Evolutionary conservation across 2,329 filamentous ascomycete species (phyloP).

Genomic region (Elsinoe arachidis): DNA sequence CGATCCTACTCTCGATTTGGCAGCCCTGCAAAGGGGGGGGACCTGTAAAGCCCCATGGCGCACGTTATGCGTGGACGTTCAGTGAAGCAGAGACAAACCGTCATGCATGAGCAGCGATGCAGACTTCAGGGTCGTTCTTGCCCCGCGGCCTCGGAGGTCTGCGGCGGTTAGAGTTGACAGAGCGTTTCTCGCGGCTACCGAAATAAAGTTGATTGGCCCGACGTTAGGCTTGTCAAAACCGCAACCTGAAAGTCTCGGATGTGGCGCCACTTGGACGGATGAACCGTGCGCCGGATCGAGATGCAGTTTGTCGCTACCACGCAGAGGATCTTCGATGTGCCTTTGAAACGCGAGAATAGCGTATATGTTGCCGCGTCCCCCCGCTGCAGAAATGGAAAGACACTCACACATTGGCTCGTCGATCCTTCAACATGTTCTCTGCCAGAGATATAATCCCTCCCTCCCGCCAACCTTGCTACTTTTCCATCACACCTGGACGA

Average conservation of each 20-base stretch:
- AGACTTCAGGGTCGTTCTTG: neutral
- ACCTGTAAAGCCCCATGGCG: too few relatives aligned
- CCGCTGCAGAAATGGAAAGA: neutral
- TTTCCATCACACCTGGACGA: conserved; percentile 10
- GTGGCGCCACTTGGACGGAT: conserved; percentile 3
- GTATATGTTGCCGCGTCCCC: conserved; percentile 3
- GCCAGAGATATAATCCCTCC: conserved; percentile 10
- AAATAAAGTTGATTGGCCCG: neutral
- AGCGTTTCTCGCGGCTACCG: conserved; percentile 1
- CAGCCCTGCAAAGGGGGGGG: too few relatives aligned
- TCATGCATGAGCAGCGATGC: neutral
- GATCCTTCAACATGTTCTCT: conserved; percentile 12
- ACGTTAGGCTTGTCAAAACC: neutral
- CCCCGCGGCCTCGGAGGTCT: neutral
- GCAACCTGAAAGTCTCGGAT: neutral
- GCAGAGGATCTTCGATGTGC: conserved; percentile 2
- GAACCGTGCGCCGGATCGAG: conserved; percentile 11
- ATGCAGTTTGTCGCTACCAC: neutral
- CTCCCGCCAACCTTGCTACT: conserved; percentile 13
- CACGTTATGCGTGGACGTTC: too few relatives aligned
- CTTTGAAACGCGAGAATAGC: conserved; percentile 6
- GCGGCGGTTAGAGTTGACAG: neutral
- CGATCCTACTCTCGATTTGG: too few relatives aligned
- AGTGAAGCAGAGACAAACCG: neutral
- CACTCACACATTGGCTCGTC: neutral